These are phyloP conservation scores for Leccinum barrowsii DNA, from an alignment of 768 basidiomycete species.

Conservation along the genomic window DNA sequence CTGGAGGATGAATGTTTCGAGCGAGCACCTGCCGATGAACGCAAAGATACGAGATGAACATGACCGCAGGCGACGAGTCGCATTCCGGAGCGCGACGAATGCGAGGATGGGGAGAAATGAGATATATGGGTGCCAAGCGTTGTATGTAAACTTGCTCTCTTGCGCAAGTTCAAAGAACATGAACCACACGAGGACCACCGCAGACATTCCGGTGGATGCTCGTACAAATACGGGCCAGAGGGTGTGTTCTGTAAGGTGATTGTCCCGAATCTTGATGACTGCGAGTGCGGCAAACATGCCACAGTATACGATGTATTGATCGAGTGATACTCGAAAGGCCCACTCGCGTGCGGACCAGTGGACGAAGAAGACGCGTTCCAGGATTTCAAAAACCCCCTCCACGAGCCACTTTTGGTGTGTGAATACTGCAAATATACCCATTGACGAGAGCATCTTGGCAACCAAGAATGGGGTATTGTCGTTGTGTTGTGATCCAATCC, in stretches of 20 bases:
- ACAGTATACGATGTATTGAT: conserved; percentile 84
- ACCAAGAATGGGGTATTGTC: conserved; percentile 63
- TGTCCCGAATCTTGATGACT: conserved; percentile 72
- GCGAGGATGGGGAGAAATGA: conserved; percentile 79
- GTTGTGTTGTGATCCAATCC: conserved; percentile 69
- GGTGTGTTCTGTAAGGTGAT: conserved; percentile 63
- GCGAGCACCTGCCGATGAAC: conserved; percentile 81
- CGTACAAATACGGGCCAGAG: conserved; percentile 59
- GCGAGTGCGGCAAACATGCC: conserved; percentile 80
- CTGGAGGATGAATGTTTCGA: conserved; percentile 91
- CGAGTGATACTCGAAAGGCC: conserved; percentile 84
- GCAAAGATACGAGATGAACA: conserved; percentile 66
- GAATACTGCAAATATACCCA: conserved; percentile 58
- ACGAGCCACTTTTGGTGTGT: conserved; percentile 63
- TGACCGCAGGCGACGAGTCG: conserved; percentile 66
- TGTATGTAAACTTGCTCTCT: conserved; percentile 82
- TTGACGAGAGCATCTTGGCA: conserved; percentile 65
- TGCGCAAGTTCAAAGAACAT: conserved; percentile 77
- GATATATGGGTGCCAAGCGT: conserved; percentile 78
- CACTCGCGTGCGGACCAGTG: conserved; percentile 85
- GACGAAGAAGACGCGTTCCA: conserved; percentile 67
- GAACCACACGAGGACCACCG: conserved; percentile 65
- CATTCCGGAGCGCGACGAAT: conserved; percentile 75
- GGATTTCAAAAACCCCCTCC: conserved; percentile 57
- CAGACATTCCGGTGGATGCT: conserved; percentile 46